Conservation (phyloP, 768 basidiomycete species). For the Trametes cinnabarina region DNA sequence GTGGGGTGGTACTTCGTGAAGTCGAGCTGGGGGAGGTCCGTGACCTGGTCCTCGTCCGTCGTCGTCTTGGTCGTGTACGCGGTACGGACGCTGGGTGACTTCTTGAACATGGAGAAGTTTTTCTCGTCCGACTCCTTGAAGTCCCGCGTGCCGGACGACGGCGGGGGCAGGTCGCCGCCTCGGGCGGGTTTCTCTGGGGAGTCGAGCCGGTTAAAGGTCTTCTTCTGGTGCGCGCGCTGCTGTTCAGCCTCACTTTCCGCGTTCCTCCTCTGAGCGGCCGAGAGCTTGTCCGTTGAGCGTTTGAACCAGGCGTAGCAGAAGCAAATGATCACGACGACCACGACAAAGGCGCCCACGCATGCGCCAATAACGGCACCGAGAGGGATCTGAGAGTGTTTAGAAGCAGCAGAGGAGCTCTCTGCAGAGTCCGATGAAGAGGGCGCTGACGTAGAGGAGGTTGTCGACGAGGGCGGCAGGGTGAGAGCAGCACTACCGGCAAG, state of each 20-base stretch:
- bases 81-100: constrained; percentile 54
- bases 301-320: constrained; percentile 55
- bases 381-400: constrained; percentile 18
- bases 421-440: constrained; percentile 1
- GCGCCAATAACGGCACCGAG: constrained; percentile 57
- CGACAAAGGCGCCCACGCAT: constrained; percentile 58
- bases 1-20: constrained; percentile 58
- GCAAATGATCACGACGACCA: constrained; percentile 49
- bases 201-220: constrained; percentile 55
- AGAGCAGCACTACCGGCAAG: neutral
- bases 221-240: constrained; percentile 44
- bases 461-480: neutral
- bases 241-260: constrained; percentile 42
- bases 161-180: constrained; percentile 35
- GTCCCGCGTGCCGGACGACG: constrained; percentile 11
- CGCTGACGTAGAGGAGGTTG: neutral
- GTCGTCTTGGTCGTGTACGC: constrained; percentile 45
- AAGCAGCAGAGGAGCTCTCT: constrained; percentile 1
- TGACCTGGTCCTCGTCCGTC: constrained; percentile 35
- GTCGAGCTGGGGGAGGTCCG: constrained; percentile 31
- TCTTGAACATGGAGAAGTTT: constrained; percentile 46
- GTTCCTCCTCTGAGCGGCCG: constrained; percentile 28
- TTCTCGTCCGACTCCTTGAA: constrained; percentile 26
- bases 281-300: constrained; percentile 41
- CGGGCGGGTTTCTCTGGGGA: constrained; percentile 48